Evolutionary conservation across 2,329 filamentous ascomycete genomes (phyloP), one percentile per base, ranked within the genome.

Genomic region (Cadophora sp.): DNA sequence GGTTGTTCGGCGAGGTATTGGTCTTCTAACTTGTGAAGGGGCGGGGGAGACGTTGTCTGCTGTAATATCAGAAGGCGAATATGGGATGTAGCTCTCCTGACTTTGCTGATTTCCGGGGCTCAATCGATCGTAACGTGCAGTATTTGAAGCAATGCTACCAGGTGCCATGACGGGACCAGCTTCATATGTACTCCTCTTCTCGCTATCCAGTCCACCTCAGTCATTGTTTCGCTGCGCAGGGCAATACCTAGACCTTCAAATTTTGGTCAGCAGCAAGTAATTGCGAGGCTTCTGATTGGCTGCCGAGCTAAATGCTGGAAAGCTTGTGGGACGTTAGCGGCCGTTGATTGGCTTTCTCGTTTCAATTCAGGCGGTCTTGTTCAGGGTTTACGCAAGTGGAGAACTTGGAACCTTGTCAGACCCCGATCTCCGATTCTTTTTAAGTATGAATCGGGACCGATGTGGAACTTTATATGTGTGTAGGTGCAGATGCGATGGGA

Each of bases 141-240:
- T 43, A 14, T 43, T 43, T 14, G 62, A 2, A 19, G n/a, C n/a
- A n/a, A n/a, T n/a, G n/a, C n/a, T n/a, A n/a, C n/a, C n/a, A n/a
- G n/a, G n/a, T n/a, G n/a, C n/a, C n/a, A n/a, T n/a, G 66, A 37
- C 61, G 63, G 66, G 31, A 16, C 64, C 55, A 48, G 11, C 34
- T 29, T 51, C 19, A 62, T 62, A n/a, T 61, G 40, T 48, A 48
- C 19, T 48, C 43, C 40, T 43, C 40, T 14, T 43, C 40, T 43
- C 40, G n/a, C 40, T 43, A 16, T 40, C 12, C 14, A 43, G 7
- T 48, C 43, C 43, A 48, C 19, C 43, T n/a, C 43, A 22, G 19
- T 22, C 43, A 22, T 48, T 48, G 43, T 48, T 22, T 48, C 43
- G 43, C 43, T 3, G 43, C 16, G 3, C 40, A 43, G 40, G 40